Evolutionary conservation across 352 stramenopile species (phyloP).

Genomic region (Globisporangium middletonii): DNA sequence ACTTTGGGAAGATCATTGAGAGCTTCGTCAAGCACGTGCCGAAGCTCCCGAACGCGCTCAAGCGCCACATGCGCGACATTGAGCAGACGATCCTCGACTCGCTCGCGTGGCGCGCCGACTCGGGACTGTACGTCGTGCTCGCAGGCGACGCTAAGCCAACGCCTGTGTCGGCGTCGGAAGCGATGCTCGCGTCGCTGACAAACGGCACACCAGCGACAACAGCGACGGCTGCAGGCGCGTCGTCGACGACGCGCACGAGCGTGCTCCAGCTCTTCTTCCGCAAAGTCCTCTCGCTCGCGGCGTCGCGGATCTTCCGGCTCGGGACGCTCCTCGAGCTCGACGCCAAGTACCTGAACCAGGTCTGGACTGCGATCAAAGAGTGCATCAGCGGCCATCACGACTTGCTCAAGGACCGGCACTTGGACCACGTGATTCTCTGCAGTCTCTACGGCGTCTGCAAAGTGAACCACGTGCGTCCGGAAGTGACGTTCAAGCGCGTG

Average conservation of each 20-base stretch:
- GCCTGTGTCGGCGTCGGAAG: neutral
- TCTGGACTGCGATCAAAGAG: slow-evolving; percentile 85
- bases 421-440: slow-evolving; percentile 81
- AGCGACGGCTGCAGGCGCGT: neutral
- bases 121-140: slow-evolving; percentile 62
- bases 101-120: slow-evolving; percentile 65
- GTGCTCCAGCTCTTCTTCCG: slow-evolving; percentile 84
- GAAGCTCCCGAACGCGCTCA: slow-evolving; percentile 62
- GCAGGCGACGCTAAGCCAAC: slow-evolving; percentile 14
- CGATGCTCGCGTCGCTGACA: slow-evolving; percentile 8
- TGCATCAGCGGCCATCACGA: slow-evolving; percentile 59
- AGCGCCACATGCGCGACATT: slow-evolving; percentile 82
- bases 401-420: slow-evolving; percentile 61
- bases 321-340: slow-evolving; percentile 66
- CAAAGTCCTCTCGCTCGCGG: slow-evolving; percentile 80
- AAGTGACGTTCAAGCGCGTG: slow-evolving; percentile 75
- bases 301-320: slow-evolving; percentile 71
- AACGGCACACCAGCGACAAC: slow-evolving; percentile 12
- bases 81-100: slow-evolving; percentile 83
- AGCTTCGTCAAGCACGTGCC: slow-evolving; percentile 84
- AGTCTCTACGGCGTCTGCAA: slow-evolving; percentile 85
- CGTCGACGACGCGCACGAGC: slow-evolving; percentile 18
- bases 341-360: slow-evolving; percentile 72
- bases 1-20: slow-evolving; percentile 85
- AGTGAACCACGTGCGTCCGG: slow-evolving; percentile 59